Base-by-base conservation (phyloP, 108 stramenopile genomes). In the Cyclotella cryptica region DNA sequence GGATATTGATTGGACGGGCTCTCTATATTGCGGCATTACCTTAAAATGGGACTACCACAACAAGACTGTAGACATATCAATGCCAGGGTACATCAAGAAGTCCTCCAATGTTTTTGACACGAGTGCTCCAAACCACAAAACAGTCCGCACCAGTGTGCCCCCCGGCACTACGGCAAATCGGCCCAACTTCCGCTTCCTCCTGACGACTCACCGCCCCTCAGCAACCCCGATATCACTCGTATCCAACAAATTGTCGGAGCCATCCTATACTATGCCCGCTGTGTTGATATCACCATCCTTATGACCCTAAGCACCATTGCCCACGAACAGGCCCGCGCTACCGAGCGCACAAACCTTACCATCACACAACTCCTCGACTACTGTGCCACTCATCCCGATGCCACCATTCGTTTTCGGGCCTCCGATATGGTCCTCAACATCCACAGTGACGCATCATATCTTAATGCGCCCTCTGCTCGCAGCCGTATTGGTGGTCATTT, bases 81-180 rank as follows among this genome's bases (percentile, higher is more conserved):
- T 85, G 84, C 85, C 85, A n/a, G 83, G 75, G 11, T 88, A 85
- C 28, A 72, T 88, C 27, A 77, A 78, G 61, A 71, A 69, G 73
- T 70, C 10, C 40, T 88, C 3, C 30, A 39, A 14, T 27, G 52
- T 17, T 85, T 80, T 61, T 26, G 65, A 15, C 87, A 88, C 47
- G 67, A 60, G 5, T 41, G 61, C 0, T 85, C 85, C n/a, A 27
- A 43, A 46, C 82, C 81, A 11, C 67, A 88, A 60, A 53, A 85
- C 43, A 59, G 79, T 5, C 87, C 87, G 4, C 53, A 60, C 59
- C 49, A 24, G 21, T 58, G 68, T 18, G 19, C 24, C 39, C 15
- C n/a, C 14, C 78, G 72, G 19, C n/a, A 21, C 11, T 88, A 85
- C 64, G 84, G 87, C 30, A 28, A 57, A 28, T 54, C 35, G 51